Percentiles rank a stretch among this genome's conserved stretches.
These are phyloP conservation scores for Leishmania martiniquensis DNA, from an alignment of 208 protist genomes.

Conservation along the genomic window DNA sequence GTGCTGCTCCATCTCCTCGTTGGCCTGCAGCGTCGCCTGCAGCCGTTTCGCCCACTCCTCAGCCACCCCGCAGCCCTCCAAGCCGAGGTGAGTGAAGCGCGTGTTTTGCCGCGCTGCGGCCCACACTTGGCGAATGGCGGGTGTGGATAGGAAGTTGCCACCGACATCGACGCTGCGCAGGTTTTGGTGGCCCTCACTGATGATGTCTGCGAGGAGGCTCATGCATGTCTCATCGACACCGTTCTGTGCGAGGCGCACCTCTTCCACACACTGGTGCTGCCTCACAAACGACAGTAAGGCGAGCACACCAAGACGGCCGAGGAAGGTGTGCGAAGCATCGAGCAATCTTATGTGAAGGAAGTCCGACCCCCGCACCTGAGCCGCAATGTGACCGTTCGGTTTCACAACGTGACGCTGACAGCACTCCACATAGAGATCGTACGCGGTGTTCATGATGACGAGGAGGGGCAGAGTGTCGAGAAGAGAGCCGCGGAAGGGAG, in stretches of 20 bases:
- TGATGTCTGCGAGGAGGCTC: constrained; percentile 57
- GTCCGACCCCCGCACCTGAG: constrained; percentile 56
- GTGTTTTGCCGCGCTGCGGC: constrained; percentile 44
- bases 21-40: constrained; percentile 54
- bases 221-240: constrained; percentile 65
- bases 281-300: constrained; percentile 72
- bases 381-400: constrained; percentile 65
- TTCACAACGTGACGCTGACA: constrained; percentile 62
- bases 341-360: constrained; percentile 52
- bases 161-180: constrained; percentile 67
- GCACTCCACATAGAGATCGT: constrained; percentile 67
- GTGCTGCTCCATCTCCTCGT: constrained; percentile 46
- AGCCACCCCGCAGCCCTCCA: constrained; percentile 58
- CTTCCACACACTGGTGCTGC: constrained; percentile 60
- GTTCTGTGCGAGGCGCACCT: constrained; percentile 67
- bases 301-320: constrained; percentile 70
- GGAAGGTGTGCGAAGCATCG: constrained; percentile 79
- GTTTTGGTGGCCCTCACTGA: constrained; percentile 48
- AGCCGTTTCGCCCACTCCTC: constrained; percentile 75
- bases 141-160: constrained; percentile 69
- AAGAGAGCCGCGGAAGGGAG: not conserved
- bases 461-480: not conserved
- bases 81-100: constrained; percentile 36
- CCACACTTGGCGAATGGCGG: constrained; percentile 71
- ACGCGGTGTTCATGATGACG: constrained; percentile 16